phyloP scores from a whole-genome alignment of 192 early-diverging fungal genomes.

The Diversispora epigaea region DNA sequence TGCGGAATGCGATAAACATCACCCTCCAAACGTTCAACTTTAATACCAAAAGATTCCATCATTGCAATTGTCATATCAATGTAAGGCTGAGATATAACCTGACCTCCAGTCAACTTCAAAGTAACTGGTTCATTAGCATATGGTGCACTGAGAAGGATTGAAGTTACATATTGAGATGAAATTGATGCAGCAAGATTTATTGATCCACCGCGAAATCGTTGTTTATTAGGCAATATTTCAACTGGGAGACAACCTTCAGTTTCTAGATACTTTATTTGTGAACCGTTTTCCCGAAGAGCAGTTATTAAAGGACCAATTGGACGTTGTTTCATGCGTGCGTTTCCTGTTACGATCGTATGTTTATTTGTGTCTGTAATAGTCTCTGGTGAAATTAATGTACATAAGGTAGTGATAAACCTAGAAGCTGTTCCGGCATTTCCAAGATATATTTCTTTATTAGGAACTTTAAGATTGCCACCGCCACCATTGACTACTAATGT shows the following conservation, averaged over 20 bases:
- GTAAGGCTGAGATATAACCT: conserved; percentile 96
- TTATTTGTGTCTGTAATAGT: conserved; percentile 34
- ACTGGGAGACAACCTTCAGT: conserved; percentile 85
- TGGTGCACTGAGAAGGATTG: conserved; percentile 93
- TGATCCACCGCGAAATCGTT: conserved; percentile 73
- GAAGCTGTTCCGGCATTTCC: conserved; percentile 98
- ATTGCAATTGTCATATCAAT: conserved; percentile 99
- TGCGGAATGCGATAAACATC: conserved; percentile 85
- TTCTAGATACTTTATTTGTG: conserved; percentile 73
- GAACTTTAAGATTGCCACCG: conserved; percentile 72
- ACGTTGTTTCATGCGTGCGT: conserved; percentile 96
- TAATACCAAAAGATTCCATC: conserved; percentile 93
- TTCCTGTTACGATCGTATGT: conserved; percentile 81
- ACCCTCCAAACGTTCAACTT: conserved; percentile 66
- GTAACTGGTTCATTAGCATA: conserved; percentile 81
- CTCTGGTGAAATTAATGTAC: conserved; percentile 64
- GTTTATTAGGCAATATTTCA: conserved; percentile 74
- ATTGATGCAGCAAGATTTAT: conserved; percentile 91
- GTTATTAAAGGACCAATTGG: conserved; percentile 88
- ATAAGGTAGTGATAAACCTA: conserved; percentile 89
- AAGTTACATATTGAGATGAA: conserved; percentile 97
- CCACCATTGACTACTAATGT: conserved; percentile 83
- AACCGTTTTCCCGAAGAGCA: conserved; percentile 81
- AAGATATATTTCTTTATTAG: conserved; percentile 79
- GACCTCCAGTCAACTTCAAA: conserved; percentile 83